These are phyloP conservation scores for Sisymbrium altissimum DNA, from an alignment of 345 rosid species.

Conservation along the genomic window DNA sequence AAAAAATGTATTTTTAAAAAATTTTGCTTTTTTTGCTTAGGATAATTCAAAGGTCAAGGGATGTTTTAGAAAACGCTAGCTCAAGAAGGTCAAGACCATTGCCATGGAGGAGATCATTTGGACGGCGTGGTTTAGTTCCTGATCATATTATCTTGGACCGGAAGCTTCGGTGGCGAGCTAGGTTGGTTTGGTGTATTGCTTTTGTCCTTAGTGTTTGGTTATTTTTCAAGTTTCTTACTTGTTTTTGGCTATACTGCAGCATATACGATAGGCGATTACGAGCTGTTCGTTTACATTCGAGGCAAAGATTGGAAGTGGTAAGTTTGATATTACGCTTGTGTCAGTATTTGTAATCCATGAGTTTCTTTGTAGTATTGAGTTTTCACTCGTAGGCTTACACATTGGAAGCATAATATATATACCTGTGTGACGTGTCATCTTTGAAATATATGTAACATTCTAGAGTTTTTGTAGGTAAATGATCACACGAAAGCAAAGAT, in stretches of 20 bases:
- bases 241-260: constrained; percentile 35
- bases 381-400: no score
- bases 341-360: no score
- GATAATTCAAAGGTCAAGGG: no score
- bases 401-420: no score
- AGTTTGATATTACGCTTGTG: no score
- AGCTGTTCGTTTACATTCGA: constrained; percentile 48
- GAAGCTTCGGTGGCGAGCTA: constrained; percentile 73
- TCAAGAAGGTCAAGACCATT: constrained; percentile 43
- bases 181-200: constrained; percentile 32
- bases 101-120: constrained; percentile 67
- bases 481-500: constrained; percentile 38
- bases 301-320: constrained; percentile 40
- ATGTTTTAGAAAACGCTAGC: constrained; percentile 19
- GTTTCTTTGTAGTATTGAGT: no score
- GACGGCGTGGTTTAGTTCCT: constrained; percentile 51
- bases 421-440: no score
- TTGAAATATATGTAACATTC: neutral
- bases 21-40: no score
- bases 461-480: constrained; percentile 33
- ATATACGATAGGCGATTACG: constrained; percentile 41
- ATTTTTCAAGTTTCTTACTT: neutral
- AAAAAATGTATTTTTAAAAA: no score
- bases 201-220: neutral
- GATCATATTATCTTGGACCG: constrained; percentile 41